Conservation (phyloP, 2,329 filamentous ascomycete genomes). For the Helminthosporium solani region DNA sequence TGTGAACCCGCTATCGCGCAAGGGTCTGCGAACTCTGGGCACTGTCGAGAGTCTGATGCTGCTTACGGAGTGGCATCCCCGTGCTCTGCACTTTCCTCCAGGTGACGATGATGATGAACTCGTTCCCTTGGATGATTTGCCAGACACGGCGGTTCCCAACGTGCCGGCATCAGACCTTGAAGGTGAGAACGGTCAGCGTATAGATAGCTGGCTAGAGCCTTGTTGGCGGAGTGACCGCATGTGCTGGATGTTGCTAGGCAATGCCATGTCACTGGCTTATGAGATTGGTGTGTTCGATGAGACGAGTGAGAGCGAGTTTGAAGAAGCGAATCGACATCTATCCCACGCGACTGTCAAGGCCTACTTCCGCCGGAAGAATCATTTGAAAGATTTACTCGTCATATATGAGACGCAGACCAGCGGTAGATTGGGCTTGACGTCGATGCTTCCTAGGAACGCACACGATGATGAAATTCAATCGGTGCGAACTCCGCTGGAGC, state of each 20-base stretch:
- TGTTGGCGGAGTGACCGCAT: conserved; percentile 89
- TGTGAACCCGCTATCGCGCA: conserved; percentile 59
- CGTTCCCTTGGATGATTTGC: conserved; percentile 67
- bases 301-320: conserved; percentile 68
- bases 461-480: conserved; percentile 27
- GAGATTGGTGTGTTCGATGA: conserved; percentile 95
- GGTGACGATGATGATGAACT: conserved; percentile 66
- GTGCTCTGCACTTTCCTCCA: conserved; percentile 87
- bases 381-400: conserved; percentile 81
- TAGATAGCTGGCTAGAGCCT: conserved; percentile 95
- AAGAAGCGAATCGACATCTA: conserved; percentile 41
- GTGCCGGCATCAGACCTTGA: conserved; percentile 45
- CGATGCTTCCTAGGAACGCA: conserved; percentile 71
- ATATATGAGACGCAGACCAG: conserved; percentile 95
- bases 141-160: conserved; percentile 55
- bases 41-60: conserved; percentile 94
- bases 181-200: conserved; percentile 76
- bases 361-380: conserved; percentile 74
- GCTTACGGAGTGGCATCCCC: conserved; percentile 94
- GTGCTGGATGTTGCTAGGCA: conserved; percentile 97
- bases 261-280: conserved; percentile 83
- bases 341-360: conserved; percentile 64
- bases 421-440: conserved; percentile 86
- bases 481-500: conserved; percentile 33
- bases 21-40: conserved; percentile 81